Evolutionary conservation across 768 basidiomycete genomes (phyloP), one percentile per base, ranked within the genome.

Genomic region (Collybia sordida): DNA sequence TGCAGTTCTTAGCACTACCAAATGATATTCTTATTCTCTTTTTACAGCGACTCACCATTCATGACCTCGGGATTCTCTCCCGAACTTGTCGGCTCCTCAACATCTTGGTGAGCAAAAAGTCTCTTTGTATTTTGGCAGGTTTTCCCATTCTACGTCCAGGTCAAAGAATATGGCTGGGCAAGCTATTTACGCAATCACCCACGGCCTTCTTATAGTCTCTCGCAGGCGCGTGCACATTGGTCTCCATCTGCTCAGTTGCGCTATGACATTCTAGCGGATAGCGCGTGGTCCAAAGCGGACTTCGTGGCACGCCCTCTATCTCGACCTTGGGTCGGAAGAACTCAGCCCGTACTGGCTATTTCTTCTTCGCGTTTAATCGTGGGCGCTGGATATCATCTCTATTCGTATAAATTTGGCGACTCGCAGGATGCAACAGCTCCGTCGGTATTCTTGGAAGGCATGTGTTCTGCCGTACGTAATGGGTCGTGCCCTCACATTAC

Each of bases 281-380:
- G 58, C 3, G 69, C 77, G 9, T 90, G 88, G 88, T 54, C 66
- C 3, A 62, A 56, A 18, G 61, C 63, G 36, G 59, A 68, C 39
- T 87, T 87, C 51, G 66, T 86, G 18, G 85, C 86, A 3, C 78
- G 85, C 1, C 87, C 86, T 1, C 72, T 90, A 7, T 79, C 83
- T 18, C 69, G 70, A 21, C 73, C 77, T 8, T 90, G 87, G 87
- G 12, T 57, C 4, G 72, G 70, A 19, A 86, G 78, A 56, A 64
- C 76, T 4, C 83, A 80, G 50, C 83, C 88, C 4, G 57, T 72
- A 11, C 60, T 90, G 31, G 78, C 83, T 22, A 72, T 84, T 49
- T 84, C 74, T 47, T 47, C 66, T 15, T 79, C 79, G 22, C 71
- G 82, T 6, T 67, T 90, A 1, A 52, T 87, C 31, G 77, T 89